phyloP scores from a whole-genome alignment of 2,329 filamentous ascomycete genomes.

The Tolypocladium ophioglossoides region DNA sequence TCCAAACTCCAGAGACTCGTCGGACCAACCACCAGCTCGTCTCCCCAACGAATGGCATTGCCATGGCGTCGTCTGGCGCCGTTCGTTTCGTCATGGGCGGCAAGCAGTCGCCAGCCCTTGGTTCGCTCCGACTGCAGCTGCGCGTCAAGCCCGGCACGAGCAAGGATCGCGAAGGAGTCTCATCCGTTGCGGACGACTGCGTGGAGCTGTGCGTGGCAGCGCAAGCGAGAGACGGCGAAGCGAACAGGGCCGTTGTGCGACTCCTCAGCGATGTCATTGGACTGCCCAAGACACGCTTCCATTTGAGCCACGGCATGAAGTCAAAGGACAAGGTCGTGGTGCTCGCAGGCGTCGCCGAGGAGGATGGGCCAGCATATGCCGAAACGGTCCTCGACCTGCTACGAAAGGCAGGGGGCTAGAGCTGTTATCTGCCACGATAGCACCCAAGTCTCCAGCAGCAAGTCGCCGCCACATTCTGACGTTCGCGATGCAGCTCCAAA shows the following conservation, averaged over 20 bases:
- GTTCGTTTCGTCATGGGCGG: slow-evolving; percentile 37
- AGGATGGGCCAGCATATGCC: slow-evolving; percentile 16
- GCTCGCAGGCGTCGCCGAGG: slow-evolving; percentile 22
- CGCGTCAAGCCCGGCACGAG: slow-evolving; percentile 57
- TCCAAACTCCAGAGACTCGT: background rate
- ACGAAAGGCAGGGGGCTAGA: slow-evolving; percentile 10
- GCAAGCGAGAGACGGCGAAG: slow-evolving; percentile 54
- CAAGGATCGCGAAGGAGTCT: slow-evolving; percentile 50
- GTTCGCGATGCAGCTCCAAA: background rate
- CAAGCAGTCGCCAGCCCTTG: slow-evolving; percentile 29
- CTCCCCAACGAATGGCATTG: background rate
- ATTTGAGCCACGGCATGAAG: slow-evolving; percentile 52
- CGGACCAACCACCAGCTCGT: too few species aligned
- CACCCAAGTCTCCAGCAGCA: background rate
- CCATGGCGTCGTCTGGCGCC: slow-evolving; percentile 20
- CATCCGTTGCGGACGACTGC: slow-evolving; percentile 40
- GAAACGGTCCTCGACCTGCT: slow-evolving; percentile 16
- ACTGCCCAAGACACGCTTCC: slow-evolving; percentile 52
- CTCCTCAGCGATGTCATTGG: slow-evolving; percentile 50
- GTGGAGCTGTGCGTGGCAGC: slow-evolving; percentile 58
- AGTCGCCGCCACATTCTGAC: too few species aligned
- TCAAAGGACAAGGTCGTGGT: slow-evolving; percentile 53
- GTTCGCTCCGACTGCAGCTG: slow-evolving; percentile 49
- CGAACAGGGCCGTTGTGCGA: slow-evolving; percentile 55
- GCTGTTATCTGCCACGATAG: background rate